Percentiles rank a stretch among this genome's conserved stretches.
phyloP scores from a whole-genome alignment of 139 green algal species.

The Pseudopediastrum boryanum region DNA sequence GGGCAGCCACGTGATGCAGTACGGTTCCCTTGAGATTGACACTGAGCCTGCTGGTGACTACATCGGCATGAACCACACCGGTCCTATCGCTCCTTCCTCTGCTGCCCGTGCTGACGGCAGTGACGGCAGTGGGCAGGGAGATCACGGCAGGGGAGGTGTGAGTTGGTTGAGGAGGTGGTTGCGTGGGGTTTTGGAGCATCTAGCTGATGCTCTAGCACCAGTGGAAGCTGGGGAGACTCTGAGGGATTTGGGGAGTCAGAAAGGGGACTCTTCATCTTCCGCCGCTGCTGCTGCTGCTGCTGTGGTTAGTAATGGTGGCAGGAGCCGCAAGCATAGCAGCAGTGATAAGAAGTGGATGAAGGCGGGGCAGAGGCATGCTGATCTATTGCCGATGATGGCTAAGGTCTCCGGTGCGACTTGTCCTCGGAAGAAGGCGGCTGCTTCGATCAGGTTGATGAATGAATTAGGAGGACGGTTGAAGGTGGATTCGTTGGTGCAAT shows the following conservation, averaged over 20 bases:
- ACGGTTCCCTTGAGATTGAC: slow-evolving; percentile 73
- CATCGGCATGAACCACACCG: slow-evolving; percentile 49
- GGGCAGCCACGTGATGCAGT: slow-evolving; percentile 81
- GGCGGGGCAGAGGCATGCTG: slow-evolving; percentile 84
- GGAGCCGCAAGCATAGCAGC: slow-evolving; percentile 3
- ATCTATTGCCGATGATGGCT: slow-evolving; percentile 75
- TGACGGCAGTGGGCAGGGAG: too few relatives aligned
- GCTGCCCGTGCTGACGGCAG: slow-evolving; percentile 13
- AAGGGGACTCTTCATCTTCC: neutral
- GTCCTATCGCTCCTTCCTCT: neutral
- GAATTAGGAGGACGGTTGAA: slow-evolving; percentile 39
- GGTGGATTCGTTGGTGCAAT: slow-evolving; percentile 50
- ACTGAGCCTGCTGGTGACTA: slow-evolving; percentile 74
- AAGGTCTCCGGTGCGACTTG: neutral
- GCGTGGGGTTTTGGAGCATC: neutral
- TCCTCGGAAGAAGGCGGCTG: slow-evolving; percentile 28
- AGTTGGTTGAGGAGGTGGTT: neutral
- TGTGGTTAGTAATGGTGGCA: neutral
- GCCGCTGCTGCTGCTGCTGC: neutral
- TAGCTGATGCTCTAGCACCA: neutral
- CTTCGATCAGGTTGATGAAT: slow-evolving; percentile 44
- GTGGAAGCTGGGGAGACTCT: neutral
- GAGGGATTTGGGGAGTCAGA: neutral
- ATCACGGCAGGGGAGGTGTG: too few relatives aligned
- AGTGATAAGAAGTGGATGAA: neutral